A percentile compares a stretch with the other conserved stretches of the same genome.
Evolutionary conservation across 768 basidiomycete genomes (phyloP).

Genomic region (Lentinula boryana): DNA sequence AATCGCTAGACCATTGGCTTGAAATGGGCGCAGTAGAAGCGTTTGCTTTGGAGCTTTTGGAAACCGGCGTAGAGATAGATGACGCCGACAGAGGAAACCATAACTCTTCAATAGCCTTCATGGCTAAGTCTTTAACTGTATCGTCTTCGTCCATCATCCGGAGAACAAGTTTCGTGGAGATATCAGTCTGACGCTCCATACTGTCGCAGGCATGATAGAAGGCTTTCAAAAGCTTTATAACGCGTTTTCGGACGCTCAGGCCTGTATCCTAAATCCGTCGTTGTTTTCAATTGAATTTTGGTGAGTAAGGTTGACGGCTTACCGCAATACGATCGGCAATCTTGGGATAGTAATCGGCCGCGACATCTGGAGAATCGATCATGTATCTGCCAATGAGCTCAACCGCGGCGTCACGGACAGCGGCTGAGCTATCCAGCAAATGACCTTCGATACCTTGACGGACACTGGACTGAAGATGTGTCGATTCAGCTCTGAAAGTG

Average conservation of each 20-base stretch:
- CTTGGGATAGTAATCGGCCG: constrained; percentile 80
- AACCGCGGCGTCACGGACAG: constrained; percentile 94
- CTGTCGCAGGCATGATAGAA: constrained; percentile 71
- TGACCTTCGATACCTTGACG: constrained; percentile 85
- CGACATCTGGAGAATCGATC: constrained; percentile 83
- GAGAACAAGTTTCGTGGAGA: constrained; percentile 73
- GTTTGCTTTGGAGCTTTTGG: constrained; percentile 29
- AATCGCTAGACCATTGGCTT: constrained; percentile 42
- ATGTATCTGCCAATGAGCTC: constrained; percentile 98
- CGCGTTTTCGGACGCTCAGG: constrained; percentile 87
- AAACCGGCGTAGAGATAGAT: constrained; percentile 20
- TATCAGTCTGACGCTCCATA: constrained; percentile 60
- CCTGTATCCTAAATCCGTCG: constrained; percentile 72
- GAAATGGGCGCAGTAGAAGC: constrained; percentile 11
- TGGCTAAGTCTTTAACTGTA: constrained; percentile 86
- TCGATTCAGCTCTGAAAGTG: neutral
- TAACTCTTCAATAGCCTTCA: constrained; percentile 85
- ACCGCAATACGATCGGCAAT: constrained; percentile 91
- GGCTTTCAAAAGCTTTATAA: constrained; percentile 87
- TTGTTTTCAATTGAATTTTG: neutral
- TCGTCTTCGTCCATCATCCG: constrained; percentile 94
- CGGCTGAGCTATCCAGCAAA: constrained; percentile 85
- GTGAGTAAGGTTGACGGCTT: constrained; percentile 18
- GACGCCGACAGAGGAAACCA: constrained; percentile 58
- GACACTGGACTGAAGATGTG: constrained; percentile 55